These are phyloP conservation scores for Leccinum aurantiacum DNA, from an alignment of 768 basidiomycete genomes.

Conservation along the genomic window DNA sequence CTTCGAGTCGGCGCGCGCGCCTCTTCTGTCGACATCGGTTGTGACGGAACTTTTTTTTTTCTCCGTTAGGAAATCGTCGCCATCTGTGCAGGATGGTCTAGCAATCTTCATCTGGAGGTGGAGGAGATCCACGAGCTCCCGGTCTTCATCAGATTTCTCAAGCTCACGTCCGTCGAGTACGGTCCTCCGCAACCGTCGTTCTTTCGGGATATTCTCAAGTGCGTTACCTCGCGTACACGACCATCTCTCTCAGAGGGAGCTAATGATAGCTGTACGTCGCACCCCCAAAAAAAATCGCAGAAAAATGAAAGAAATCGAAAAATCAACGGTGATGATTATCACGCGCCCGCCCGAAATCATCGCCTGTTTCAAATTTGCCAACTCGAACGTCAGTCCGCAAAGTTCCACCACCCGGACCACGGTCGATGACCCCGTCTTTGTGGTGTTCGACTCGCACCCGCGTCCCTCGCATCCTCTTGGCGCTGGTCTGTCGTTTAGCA, in stretches of 20 bases:
- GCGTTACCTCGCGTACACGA: conserved; percentile 3
- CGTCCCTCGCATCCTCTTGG: conserved; percentile 59
- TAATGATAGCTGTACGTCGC: not conserved
- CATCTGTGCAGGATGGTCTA: conserved; percentile 58
- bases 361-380: conserved; percentile 43
- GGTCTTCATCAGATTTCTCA: conserved; percentile 45
- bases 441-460: conserved; percentile 69
- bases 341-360: conserved; percentile 74
- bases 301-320: conserved; percentile 20
- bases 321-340: conserved; percentile 46
- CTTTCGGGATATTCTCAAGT: conserved; percentile 36
- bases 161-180: conserved; percentile 36
- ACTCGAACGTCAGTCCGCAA: not conserved
- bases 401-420: not conserved
- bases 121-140: conserved; percentile 52
- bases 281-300: conserved; percentile 12
- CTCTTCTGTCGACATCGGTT: not conserved
- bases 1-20: not conserved
- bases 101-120: conserved; percentile 52
- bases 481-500: conserved; percentile 56
- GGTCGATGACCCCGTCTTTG: conserved; percentile 39
- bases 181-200: conserved; percentile 37
- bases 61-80: conserved; percentile 50
- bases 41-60: not conserved
- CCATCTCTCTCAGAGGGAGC: not conserved